Base-by-base conservation (phyloP, 1,139 yeast species). In the Blastobotrys persicus region DNA sequence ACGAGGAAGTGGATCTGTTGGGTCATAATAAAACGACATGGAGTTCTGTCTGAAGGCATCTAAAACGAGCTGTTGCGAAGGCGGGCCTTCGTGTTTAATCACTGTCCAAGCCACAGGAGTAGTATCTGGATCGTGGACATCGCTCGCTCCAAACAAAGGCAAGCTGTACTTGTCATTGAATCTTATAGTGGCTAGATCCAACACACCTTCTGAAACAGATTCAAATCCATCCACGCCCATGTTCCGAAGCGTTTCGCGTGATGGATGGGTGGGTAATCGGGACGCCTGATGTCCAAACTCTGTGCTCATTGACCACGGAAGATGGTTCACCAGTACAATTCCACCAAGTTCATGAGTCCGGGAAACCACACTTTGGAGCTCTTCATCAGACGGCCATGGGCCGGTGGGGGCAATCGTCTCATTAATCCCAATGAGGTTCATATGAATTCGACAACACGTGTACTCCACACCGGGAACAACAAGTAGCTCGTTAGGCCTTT, bases 201-300 rank as follows among this genome's bases (percentile, higher is more conserved):
- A 32, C 1, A 52, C 47, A 12, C 60, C 62, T 16, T 54, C 62
- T 2, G 60, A 53, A 0, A 59, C 56, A 9, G 57, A 50, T 46
- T 59, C 63, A 28, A 59, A 56, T 9, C 57, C 55, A 39, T 59
- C 63, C 14, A 57, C 61, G 11, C 62, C 63, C 63, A 61, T 58
- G 2, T 38, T 47, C 11, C 45, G 34, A 33, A 59, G 54, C 31
- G 57, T 55, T 11, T 57, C 54, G n/a, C 55, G 48, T 6, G 59
- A 44, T 7, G 63, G 62, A 35, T 59, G 63, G 26, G 41, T 34
- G 31, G 49, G 57, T 9, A 56, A 48, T 11, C 55, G 53, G 2
- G 60, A 51, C 18, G 47, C 58, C 11, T 55, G 53, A 9, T 56
- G 39, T 6, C 54, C 54, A 31, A 47, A 45, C 35, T 59, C 63